A percentile compares a stretch with the other conserved stretches of the same genome.
These are phyloP conservation scores for Thelonectria discophora DNA, from an alignment of 2,329 filamentous ascomycete genomes.

Conservation along the genomic window DNA sequence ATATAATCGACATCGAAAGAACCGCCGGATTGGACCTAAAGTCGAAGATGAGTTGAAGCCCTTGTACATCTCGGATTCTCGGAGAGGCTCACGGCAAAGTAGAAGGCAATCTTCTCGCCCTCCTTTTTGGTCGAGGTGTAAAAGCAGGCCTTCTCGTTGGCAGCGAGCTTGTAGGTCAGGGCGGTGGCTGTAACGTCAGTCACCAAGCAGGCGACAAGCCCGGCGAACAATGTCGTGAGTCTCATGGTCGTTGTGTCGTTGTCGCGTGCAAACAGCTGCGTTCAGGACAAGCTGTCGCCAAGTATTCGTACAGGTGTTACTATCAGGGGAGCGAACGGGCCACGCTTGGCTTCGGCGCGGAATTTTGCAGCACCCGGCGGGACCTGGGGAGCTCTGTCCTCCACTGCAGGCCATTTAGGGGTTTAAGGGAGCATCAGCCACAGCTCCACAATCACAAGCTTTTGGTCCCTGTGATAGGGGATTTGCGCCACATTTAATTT, in stretches of 20 bases:
- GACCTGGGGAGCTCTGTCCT: slow-evolving; percentile 20
- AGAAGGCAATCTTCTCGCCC: slow-evolving; percentile 93
- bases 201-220: slow-evolving; percentile 75
- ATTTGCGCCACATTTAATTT: slow-evolving; percentile 20
- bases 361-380: slow-evolving; percentile 39
- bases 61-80: slow-evolving; percentile 1
- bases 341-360: slow-evolving; percentile 43
- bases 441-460: slow-evolving; percentile 11
- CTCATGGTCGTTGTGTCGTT: slow-evolving; percentile 64
- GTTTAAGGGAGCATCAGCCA: slow-evolving; percentile 30
- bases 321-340: slow-evolving; percentile 35
- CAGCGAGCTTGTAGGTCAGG: slow-evolving; percentile 88
- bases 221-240: slow-evolving; percentile 66
- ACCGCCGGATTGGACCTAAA: slow-evolving; percentile 94
- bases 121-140: slow-evolving; percentile 80
- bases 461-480: neutral
- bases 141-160: slow-evolving; percentile 97
- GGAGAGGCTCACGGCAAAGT: slow-evolving; percentile 84
- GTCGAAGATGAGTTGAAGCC: slow-evolving; percentile 24
- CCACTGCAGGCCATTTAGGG: neutral
- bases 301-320: slow-evolving; percentile 30
- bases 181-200: slow-evolving; percentile 84
- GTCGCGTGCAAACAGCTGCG: slow-evolving; percentile 41
- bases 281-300: slow-evolving; percentile 46
- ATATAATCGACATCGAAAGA: slow-evolving; percentile 97